A percentile compares a stretch with the other conserved stretches of the same genome.
phyloP scores from a whole-genome alignment of 1,284 basidiomycete genomes.

The Bondarzewia mesenterica region DNA sequence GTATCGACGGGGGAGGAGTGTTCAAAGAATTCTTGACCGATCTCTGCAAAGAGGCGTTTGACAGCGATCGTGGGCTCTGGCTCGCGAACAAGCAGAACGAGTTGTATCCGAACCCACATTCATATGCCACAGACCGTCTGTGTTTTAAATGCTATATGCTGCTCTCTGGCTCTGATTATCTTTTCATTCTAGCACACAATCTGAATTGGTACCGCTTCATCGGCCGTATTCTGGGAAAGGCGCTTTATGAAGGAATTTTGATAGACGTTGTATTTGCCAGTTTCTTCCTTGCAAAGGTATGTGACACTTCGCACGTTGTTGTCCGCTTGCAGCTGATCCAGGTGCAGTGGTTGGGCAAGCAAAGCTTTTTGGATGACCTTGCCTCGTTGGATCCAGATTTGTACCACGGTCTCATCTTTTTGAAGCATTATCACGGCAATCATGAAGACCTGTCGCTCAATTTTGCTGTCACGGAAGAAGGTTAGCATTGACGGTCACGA shows the following conservation, averaged over 20 bases:
- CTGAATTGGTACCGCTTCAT: constrained; percentile 94
- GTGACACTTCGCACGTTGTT: constrained; percentile 12
- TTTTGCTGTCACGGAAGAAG: constrained; percentile 86
- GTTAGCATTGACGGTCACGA: constrained; percentile 31
- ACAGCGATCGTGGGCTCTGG: constrained; percentile 93
- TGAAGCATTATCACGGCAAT: constrained; percentile 89
- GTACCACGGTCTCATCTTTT: constrained; percentile 86
- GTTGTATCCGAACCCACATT: constrained; percentile 90
- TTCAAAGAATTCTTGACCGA: constrained; percentile 98
- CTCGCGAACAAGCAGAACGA: constrained; percentile 84
- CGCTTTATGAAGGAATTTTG: constrained; percentile 93
- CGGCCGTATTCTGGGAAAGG: constrained; percentile 90
- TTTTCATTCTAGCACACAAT: constrained; percentile 52
- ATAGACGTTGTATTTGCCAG: constrained; percentile 94
- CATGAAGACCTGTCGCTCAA: constrained; percentile 90
- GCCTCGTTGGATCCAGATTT: constrained; percentile 88
- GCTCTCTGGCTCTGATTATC: constrained; percentile 4
- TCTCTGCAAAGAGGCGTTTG: constrained; percentile 88
- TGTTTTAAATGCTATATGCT: constrained; percentile 7
- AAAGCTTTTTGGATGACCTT: constrained; percentile 87
- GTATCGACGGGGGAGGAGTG: constrained; percentile 93
- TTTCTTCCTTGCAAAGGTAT: constrained; percentile 88
- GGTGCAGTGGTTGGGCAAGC: constrained; percentile 76
- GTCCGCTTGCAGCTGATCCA: neutral
- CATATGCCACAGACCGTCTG: constrained; percentile 79